phyloP scores from a whole-genome alignment of 2,329 filamentous ascomycete genomes.

The Pseudocercospora fijiensis region DNA sequence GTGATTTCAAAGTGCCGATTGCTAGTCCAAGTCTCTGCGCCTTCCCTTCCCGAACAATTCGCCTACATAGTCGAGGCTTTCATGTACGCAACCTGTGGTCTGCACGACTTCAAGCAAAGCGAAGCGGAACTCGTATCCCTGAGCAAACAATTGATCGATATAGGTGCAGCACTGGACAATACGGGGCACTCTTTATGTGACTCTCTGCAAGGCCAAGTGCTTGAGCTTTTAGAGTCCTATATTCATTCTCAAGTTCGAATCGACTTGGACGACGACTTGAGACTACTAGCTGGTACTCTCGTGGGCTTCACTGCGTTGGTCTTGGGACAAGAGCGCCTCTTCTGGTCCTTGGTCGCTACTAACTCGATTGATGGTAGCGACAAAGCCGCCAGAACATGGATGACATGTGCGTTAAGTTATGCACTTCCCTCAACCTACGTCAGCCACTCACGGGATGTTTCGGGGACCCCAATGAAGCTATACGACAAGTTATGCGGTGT shows the following conservation, averaged over 20 bases:
- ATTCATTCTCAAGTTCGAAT: too few relatives aligned
- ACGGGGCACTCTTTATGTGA: background rate
- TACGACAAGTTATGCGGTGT: too few relatives aligned
- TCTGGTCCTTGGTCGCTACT: background rate
- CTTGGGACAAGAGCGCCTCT: background rate
- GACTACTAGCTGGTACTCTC: background rate
- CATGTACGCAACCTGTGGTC: background rate
- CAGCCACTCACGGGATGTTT: too few relatives aligned
- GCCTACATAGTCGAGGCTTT: background rate
- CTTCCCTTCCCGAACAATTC: background rate
- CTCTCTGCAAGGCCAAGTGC: too few relatives aligned
- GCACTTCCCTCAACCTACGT: fast-evolving
- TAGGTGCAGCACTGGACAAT: background rate
- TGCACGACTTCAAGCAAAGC: background rate
- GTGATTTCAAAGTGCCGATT: background rate
- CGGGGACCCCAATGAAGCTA: too few relatives aligned
- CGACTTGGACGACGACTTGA: background rate
- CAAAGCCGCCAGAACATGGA: background rate
- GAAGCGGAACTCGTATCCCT: background rate
- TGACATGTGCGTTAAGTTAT: too few relatives aligned
- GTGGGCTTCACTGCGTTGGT: background rate
- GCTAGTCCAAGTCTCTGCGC: background rate
- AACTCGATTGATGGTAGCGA: background rate
- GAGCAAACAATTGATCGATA: background rate
- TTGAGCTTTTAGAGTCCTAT: too few relatives aligned